Conservation (phyloP, 1,139 yeast species). For the Yamadazyma taylorii region DNA sequence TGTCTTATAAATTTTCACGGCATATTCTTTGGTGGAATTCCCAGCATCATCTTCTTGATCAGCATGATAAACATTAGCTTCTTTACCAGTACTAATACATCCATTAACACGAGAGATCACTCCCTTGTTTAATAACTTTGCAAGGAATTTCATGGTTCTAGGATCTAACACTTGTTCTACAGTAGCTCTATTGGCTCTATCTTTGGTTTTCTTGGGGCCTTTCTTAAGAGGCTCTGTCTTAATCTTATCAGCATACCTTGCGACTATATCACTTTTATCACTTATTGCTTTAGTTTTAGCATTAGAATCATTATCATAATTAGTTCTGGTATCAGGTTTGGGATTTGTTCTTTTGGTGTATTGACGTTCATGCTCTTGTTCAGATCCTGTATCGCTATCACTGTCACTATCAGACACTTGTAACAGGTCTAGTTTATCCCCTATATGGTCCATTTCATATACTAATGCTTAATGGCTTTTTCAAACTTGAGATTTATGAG, state of each 20-base stretch:
- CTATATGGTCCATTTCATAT: no score
- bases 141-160: constrained; percentile 79
- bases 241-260: constrained; percentile 62
- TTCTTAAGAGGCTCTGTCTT: constrained; percentile 61
- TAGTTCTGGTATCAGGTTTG: constrained; percentile 1
- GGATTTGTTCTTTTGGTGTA: neutral
- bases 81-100: constrained; percentile 95
- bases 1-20: constrained; percentile 93
- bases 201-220: constrained; percentile 62
- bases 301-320: constrained; percentile 2
- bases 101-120: constrained; percentile 85
- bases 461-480: no score
- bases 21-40: constrained; percentile 54
- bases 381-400: neutral
- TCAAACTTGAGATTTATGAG: no score
- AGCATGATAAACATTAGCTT: constrained; percentile 97
- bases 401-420: constrained; percentile 1
- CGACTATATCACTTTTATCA: constrained; percentile 61
- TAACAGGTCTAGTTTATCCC: no score
- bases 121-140: constrained; percentile 80
- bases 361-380: neutral
- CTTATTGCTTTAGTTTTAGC: constrained; percentile 19
- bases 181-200: constrained; percentile 92
- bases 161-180: constrained; percentile 97
- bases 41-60: constrained; percentile 57